These are phyloP conservation scores for Russula vinacea DNA, from an alignment of 768 basidiomycete species.

Conservation along the genomic window DNA sequence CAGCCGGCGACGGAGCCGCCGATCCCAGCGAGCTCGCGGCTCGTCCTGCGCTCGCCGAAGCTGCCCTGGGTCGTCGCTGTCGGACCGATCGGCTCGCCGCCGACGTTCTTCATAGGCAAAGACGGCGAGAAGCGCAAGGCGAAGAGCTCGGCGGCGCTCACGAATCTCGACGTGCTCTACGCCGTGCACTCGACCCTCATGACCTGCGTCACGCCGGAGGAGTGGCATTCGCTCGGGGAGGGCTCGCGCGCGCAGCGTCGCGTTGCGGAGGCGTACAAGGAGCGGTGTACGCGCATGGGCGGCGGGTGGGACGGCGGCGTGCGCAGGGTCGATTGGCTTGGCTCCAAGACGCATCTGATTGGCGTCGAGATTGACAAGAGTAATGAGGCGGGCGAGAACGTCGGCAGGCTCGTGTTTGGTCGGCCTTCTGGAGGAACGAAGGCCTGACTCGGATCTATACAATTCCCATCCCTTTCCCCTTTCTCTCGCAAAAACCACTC, in stretches of 20 bases:
- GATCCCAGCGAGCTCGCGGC: conserved; percentile 42
- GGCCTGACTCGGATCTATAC: background rate
- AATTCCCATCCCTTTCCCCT: background rate
- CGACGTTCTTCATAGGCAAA: conserved; percentile 31
- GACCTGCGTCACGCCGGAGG: conserved; percentile 55
- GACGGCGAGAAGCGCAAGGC: conserved; percentile 13
- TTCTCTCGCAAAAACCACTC: background rate
- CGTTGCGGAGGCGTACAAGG: conserved; percentile 59
- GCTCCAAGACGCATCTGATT: conserved; percentile 54
- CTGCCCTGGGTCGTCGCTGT: conserved; percentile 63
- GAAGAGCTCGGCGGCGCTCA: conserved; percentile 38
- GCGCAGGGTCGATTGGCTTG: conserved; percentile 63
- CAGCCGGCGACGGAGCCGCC: conserved; percentile 67
- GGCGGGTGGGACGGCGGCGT: conserved; percentile 71
- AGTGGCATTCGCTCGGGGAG: conserved; percentile 60
- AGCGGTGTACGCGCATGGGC: conserved; percentile 55
- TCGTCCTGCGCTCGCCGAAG: conserved; percentile 54
- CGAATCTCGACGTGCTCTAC: conserved; percentile 62
- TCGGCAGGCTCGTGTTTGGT: conserved; percentile 51
- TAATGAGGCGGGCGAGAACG: conserved; percentile 36
- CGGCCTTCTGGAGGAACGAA: conserved; percentile 33
- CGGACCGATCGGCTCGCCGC: conserved; percentile 36
- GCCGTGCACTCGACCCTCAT: conserved; percentile 57
- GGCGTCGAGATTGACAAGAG: conserved; percentile 59
- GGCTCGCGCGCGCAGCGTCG: conserved; percentile 56